A percentile compares a stretch with the other conserved stretches of the same genome.
These are phyloP conservation scores for Podaxis rugospora DNA, from an alignment of 768 basidiomycete genomes.

Conservation along the genomic window DNA sequence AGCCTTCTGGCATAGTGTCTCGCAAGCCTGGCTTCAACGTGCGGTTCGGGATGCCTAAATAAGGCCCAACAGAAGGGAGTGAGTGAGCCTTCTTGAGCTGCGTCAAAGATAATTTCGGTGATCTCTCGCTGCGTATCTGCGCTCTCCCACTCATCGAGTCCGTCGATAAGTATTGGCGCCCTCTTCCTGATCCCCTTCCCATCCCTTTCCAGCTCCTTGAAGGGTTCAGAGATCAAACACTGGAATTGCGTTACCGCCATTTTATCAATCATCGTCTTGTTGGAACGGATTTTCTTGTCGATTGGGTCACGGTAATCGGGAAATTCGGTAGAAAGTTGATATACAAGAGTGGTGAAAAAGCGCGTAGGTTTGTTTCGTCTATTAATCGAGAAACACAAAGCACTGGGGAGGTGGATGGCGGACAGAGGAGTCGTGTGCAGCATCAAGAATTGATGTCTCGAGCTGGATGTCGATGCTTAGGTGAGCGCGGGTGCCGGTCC, in stretches of 20 bases:
- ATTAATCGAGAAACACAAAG: background rate
- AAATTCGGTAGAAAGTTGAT: background rate
- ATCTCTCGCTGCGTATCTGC: background rate
- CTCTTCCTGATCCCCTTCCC: background rate
- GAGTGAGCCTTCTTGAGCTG: background rate
- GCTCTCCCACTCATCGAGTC: background rate
- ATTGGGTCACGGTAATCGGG: background rate
- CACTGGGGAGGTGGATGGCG: background rate
- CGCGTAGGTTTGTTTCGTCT: background rate
- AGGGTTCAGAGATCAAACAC: background rate
- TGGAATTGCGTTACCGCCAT: background rate
- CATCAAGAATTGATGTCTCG: background rate
- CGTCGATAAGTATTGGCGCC: background rate
- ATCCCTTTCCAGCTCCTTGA: no score
- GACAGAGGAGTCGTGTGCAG: background rate
- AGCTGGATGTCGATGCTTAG: background rate
- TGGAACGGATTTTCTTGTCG: background rate
- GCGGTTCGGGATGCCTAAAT: background rate
- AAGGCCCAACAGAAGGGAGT: constrained; percentile 1
- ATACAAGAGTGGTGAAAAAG: background rate
- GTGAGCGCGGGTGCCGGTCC: background rate
- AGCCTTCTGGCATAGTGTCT: background rate
- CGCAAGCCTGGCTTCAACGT: background rate
- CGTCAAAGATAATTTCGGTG: background rate
- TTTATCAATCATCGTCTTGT: background rate